Base-by-base conservation (phyloP, 257 asterid genomes). In the Solanum piurae region DNA sequence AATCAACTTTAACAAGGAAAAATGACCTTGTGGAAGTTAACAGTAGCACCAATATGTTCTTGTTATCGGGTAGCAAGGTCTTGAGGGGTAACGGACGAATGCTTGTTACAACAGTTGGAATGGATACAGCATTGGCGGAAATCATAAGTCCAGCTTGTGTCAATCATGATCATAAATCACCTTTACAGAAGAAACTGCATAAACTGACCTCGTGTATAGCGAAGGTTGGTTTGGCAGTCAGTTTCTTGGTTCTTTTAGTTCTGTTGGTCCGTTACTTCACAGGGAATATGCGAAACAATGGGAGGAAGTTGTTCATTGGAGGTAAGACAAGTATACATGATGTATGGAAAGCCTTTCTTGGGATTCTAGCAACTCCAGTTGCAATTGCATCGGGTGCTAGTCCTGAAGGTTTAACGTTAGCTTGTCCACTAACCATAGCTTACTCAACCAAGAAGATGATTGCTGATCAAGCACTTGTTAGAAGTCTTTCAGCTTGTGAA, bases 401-500 rank as follows among this genome's bases (percentile, higher is more conserved):
- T 14, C 98, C 98, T 0, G 98, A 95, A 83, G 98, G 98, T 3
- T 86, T 94, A 84, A 91, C 94, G 0, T 88, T 95, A 27, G 98
- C 98, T 1, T 94, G 94, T 64, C 90, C 95, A 5, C 83, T 93
- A 37, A 90, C 93, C 11, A 90, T 94, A 12, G 98, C 97, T n/a
- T 94, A 90, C 75, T 93, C 97, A 12, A 92, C 92, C 90, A 91
- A 93, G 74, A 88, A 91, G n/a, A 94, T 94, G 97, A 90, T 89
- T 85, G 90, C 77, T 1, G 94, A 93, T 85, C 92, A 91, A 20
- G 98, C 95, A 2, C 91, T 91, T 90, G 97, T 95, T 76, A 90
- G 97, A 79, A 95, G 93, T 83, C 95, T 94, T 52, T 91, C 95
- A 1, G 95, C 95, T 8, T 93, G 92, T 68, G 98, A 95, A 77